Evolutionary conservation across 192 early-diverging fungal species (phyloP), one percentile per base, ranked within the genome.

Genomic region (Coemansia sp.): DNA sequence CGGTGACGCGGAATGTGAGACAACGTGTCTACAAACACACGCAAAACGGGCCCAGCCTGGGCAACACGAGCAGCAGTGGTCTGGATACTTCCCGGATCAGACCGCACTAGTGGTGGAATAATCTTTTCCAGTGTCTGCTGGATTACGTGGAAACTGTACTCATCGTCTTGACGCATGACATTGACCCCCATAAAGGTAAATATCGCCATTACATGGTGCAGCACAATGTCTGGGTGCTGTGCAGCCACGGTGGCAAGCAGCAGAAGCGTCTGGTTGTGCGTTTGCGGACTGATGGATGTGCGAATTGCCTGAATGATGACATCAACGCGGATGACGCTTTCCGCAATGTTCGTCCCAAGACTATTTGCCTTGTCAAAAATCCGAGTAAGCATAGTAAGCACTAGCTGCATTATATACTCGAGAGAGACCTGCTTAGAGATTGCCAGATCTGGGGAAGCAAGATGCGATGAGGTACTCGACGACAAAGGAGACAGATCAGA

Each of bases 101-200:
- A 54, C 11, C 60, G 49, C 40, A 74, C 85, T 63, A 98, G 78
- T 13, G 94, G 84, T 22, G 95, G 95, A 60, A 99, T 77, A 19
- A 99, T 88, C 54, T 90, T 92, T 68, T 90, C 89, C 43, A 98
- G 72, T 6, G 94, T 95, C 72, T 90, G 89, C 62, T 93, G 90
- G 66, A 99, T 97, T 6, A 98, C 94, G 55, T 92, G 90, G 89
- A 96, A 96, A 69, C 89, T 93, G 85, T 95, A 99, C 71, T 92
- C 90, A 75, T 99, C 96, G 77, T 99, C 96, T 75, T 95, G 94
- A n/a, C 91, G 88, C 65, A 99, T 67, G 2, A 95, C 91, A 63
- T 93, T 97, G 48, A 92, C 93, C 16, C 96, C 96, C 96, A 99
- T 96, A 71, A 98, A 98, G 12, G 94, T 99, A 71, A 99, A 99